Conservation (phyloP, 176 grass and related monocot genomes). For the Paspalum vaginatum region DNA sequence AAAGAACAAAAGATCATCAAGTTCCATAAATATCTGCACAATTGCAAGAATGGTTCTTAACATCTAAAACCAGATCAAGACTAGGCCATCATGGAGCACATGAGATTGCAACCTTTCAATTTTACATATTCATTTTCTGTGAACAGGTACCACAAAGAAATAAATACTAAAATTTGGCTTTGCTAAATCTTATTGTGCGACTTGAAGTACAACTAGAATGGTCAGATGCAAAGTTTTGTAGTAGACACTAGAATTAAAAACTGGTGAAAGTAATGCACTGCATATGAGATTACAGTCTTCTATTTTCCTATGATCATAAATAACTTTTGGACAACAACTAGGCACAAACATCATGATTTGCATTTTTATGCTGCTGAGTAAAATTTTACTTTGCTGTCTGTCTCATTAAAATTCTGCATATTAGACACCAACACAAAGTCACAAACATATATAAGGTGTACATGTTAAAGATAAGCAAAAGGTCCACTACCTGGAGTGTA, state of each 20-base stretch:
- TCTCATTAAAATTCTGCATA: background rate
- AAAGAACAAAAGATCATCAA: conserved; percentile 4
- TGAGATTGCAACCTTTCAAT: background rate
- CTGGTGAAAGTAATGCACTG: background rate
- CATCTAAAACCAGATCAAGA: background rate
- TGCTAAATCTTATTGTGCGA: background rate
- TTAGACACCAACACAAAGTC: background rate
- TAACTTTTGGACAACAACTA: background rate
- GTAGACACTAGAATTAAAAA: background rate
- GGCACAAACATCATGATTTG: background rate
- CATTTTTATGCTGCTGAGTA: background rate
- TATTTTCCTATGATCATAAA: conserved; percentile 2
- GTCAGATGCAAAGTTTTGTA: background rate
- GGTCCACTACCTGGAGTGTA: conserved; percentile 28
- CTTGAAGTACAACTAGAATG: background rate
- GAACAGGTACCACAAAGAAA: conserved; percentile 1
- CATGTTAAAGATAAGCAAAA: background rate
- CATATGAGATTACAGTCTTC: background rate
- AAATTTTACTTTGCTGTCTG: background rate
- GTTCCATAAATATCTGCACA: background rate
- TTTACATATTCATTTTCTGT: background rate
- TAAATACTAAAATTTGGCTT: background rate
- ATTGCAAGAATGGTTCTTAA: background rate
- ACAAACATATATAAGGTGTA: conserved; percentile 16
- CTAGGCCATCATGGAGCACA: background rate